Base-by-base conservation (phyloP, 306 rosid genomes). In the Sphenostylis stenocarpa region DNA sequence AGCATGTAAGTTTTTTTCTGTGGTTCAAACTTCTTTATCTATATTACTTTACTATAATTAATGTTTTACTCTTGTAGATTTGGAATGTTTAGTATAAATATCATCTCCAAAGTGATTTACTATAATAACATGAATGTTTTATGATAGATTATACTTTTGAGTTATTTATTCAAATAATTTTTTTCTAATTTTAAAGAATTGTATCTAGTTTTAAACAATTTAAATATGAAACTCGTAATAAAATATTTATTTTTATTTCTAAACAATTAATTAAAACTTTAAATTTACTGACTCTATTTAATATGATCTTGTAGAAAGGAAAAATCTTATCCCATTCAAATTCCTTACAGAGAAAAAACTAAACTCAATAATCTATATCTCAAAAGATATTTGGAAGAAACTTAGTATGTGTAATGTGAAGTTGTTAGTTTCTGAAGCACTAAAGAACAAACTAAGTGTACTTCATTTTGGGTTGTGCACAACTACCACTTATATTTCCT, bases 1-100 rank as follows among this genome's bases (percentile, higher is more conserved):
- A 92, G 76, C 81, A 67, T 90, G 97, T 92, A 87, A 78, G 96
- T 84, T 78, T 80, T 76, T 84, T 24, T n/a, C n/a, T 24, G 15
- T 14, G 13, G 36, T 66, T 66, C 53, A 41, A 21, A 66, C 19
- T 12, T 53, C 17, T 19, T 45, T 19, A 39, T 62, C 70, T 8
- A 19, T 52, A 11, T 36, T 51, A 43, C 14, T 62, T 76, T 28
- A 17, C 14, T 29, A 29, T 1, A 56, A 14, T 15, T 1, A 45
- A n/a, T 9, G 70, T 43, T 53, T 43, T 39, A 20, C 51, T 20
- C 20, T 79, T 20, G 17, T 63, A 38, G 55, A 38, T 71, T 79
- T 26, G 19, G 36, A 45, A 3, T 62, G 45, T 17, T 61, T 61
- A 61, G 24, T 61, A 31, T 16, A n/a, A n/a, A n/a, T n/a, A n/a